Base-by-base conservation (phyloP, 2,329 filamentous ascomycete species). In the Nemania sp. region DNA sequence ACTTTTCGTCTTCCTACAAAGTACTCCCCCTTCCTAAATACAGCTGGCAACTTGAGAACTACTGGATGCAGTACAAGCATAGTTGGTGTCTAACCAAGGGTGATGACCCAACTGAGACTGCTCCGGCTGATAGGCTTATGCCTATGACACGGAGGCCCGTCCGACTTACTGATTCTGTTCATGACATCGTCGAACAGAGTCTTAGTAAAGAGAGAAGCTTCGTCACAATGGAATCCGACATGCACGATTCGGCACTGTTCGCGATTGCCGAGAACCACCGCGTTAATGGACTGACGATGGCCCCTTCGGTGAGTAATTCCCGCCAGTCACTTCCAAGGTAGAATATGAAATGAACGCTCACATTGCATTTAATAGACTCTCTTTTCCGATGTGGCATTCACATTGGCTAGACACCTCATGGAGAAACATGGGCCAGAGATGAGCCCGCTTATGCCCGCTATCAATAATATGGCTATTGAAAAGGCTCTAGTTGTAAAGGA, bases 331-430 rank as follows among this genome's bases (percentile, higher is more conserved):
- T 41, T 41, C 11, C 35, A 41, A 41, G 35, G 35, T 41, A 41
- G 35, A 41, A 10, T 41, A 11, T 11, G 35, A 41, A 41, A 15
- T 3, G 35, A 15, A 41, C 35, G 35, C 35, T 41, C 7, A 41
- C 35, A 41, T 41, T 41, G 6, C 35, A 41, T 41, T 15, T 11
- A 41, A 41, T 41, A 41, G 35, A 41, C 71, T 3, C 69, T 76
- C 26, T 86, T 82, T 27, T 86, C 85, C 8, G 87, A 90, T 70
- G 88, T 89, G 79, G 86, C 86, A 5, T 81, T 88, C 77, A 88
- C 87, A 18, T 77, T 89, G 22, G 84, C 83, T 52, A 83, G 87
- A 13, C 35, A 56, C n/a, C 79, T 89, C 35, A 83, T 84, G 75
- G 83, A 84, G 73, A 78, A 85, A 71, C 77, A 85, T 57, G 20